Evolutionary conservation across 1,284 basidiomycete genomes (phyloP), one percentile per base, ranked within the genome.

Genomic region (Boletus semigastroideus): DNA sequence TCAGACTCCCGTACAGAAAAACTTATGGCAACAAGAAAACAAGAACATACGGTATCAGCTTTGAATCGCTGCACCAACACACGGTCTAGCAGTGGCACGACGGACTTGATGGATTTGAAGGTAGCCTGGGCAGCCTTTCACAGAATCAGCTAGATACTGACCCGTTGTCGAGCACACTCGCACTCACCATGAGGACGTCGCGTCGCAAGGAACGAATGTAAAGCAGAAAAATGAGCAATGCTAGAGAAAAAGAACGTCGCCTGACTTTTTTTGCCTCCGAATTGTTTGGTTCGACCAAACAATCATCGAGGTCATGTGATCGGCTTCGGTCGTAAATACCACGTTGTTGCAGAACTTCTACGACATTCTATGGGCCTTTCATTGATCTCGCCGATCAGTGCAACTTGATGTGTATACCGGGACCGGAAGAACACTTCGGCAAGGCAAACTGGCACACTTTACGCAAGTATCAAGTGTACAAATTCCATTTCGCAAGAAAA

Each of bases 21-120:
- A 37, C 5, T 13, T 12, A n/a, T 30, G 19, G 38, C 34, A 14
- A 48, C 42, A 16, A 39, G 48, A 28, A 77, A 14, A 48, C 42
- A 16, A 39, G 48, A 28, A 77, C 84, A 58, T 63, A 94, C 92
- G 3, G 90, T 88, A 61, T 94, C 92, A 39, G 93, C 79, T 79
- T 98, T 98, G 85, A 96, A 96, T 58, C 95, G 84, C 78, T 98
- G 95, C 55, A 99, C 94, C 57, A 99, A 82, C 59, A 99, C 92
- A 62, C 96, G 92, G 86, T 98, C 96, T 55, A 98, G 79, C 49
- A 98, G 86, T 56, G 96, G 96, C 60, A 94, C 77, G 61, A 98
- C 74, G 49, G 94, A 80, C 78, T 86, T 92, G 83, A 98, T 98
- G 63, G 86, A 90, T 76, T 93, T 95, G 87, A 97, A 92, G 28